Percentiles rank a stretch among this genome's conserved stretches.
Conservation (phyloP, 2,329 filamentous ascomycete species). For the Colletotrichum sp. region DNA sequence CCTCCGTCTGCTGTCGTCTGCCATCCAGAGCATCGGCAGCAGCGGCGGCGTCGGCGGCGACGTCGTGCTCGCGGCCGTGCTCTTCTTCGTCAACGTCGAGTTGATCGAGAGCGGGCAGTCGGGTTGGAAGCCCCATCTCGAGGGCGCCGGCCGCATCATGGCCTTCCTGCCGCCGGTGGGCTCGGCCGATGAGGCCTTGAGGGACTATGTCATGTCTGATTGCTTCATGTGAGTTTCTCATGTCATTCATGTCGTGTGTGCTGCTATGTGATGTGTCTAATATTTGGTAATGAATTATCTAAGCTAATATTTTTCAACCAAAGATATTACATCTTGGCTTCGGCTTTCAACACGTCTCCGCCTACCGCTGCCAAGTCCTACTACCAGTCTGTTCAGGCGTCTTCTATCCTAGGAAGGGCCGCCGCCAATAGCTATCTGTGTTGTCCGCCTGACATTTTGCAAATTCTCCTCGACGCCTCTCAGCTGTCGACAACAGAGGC, state of each 20-base stretch:
- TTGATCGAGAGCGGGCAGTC: constrained; percentile 54
- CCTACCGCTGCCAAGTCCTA: constrained; percentile 33
- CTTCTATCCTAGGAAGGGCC: constrained; percentile 41
- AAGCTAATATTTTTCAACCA: background rate
- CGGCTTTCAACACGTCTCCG: constrained; percentile 43
- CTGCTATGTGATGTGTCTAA: background rate
- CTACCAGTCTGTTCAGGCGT: constrained; percentile 40
- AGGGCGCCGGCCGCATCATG: constrained; percentile 50
- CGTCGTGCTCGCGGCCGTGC: constrained; percentile 48
- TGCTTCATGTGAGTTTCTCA: constrained; percentile 45
- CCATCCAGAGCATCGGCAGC: constrained; percentile 41
- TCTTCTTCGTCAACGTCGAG: constrained; percentile 57
- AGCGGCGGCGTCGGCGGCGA: constrained; percentile 35
- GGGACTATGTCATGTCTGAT: constrained; percentile 52
- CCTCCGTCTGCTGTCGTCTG: constrained; percentile 43
- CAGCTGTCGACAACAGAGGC: constrained; percentile 38
- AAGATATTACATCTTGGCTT: constrained; percentile 51
- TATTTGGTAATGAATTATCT: background rate
- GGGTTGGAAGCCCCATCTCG: constrained; percentile 51
- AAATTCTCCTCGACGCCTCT: constrained; percentile 47
- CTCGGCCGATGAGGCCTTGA: constrained; percentile 37
- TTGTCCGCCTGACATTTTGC: constrained; percentile 47
- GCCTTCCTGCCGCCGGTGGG: constrained; percentile 38
- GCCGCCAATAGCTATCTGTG: constrained; percentile 52
- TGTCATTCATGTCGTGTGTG: background rate